These are phyloP conservation scores for Yamadazyma sp. DNA, from an alignment of 805 yeast species.

Conservation along the genomic window DNA sequence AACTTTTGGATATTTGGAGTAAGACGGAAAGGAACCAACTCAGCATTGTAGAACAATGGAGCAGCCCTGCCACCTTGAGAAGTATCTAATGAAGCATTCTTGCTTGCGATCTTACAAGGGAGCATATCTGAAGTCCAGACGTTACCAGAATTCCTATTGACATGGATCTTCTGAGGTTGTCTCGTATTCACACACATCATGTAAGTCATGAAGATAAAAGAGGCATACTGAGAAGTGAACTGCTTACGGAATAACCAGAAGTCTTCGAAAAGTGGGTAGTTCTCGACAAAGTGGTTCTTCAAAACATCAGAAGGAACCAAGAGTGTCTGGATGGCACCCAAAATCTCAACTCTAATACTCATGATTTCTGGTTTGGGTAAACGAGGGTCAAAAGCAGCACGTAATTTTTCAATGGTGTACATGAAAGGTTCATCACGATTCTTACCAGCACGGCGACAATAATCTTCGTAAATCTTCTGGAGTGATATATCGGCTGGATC, in stretches of 20 bases:
- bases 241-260: conserved; percentile 97
- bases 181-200: conserved; percentile 92
- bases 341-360: conserved; percentile 86
- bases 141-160: conserved; percentile 78
- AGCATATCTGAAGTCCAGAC: conserved; percentile 96
- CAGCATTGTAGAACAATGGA: conserved; percentile 88
- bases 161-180: conserved; percentile 89
- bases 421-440: conserved; percentile 89
- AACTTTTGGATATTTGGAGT: conserved; percentile 94
- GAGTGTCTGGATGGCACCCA: conserved; percentile 84
- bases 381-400: conserved; percentile 91
- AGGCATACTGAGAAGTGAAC: conserved; percentile 91
- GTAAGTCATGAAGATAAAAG: conserved; percentile 87
- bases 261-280: conserved; percentile 80
- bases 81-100: conserved; percentile 47
- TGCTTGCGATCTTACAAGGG: conserved; percentile 76
- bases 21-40: conserved; percentile 91
- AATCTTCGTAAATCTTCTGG: conserved; percentile 84
- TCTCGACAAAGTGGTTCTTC: conserved; percentile 69
- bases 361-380: conserved; percentile 90
- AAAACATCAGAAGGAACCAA: conserved; percentile 83
- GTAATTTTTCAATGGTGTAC: conserved; percentile 77
- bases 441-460: conserved; percentile 69
- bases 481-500: conserved; percentile 73
- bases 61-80: conserved; percentile 54